These are phyloP conservation scores for Hondaea fermentalgiana DNA, from an alignment of 108 stramenopile genomes.

Conservation along the genomic window DNA sequence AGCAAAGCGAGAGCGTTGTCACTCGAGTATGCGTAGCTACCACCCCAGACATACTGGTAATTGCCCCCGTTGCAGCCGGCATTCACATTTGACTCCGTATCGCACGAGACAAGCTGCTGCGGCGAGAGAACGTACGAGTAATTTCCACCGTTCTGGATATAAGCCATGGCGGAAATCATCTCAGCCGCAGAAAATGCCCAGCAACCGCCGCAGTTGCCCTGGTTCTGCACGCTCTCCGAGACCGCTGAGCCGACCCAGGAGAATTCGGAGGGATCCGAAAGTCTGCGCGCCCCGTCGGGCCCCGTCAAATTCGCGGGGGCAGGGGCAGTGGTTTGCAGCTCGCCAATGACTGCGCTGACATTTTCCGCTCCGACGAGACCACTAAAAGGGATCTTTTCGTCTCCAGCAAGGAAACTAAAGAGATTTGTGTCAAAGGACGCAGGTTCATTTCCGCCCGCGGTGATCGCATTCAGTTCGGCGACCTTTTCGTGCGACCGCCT, in stretches of 20 bases:
- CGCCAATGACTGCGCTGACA: no score
- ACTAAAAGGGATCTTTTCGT: no score
- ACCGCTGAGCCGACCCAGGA: slow-evolving; percentile 1
- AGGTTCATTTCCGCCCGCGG: no score
- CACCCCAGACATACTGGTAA: not conserved
- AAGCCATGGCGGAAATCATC: not conserved
- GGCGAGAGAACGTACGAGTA: not conserved
- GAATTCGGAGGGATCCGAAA: not conserved
- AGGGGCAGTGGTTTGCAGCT: no score
- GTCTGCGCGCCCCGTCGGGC: no score
- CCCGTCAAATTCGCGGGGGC: no score
- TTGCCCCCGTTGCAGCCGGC: slow-evolving; percentile 7
- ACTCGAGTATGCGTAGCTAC: not conserved
- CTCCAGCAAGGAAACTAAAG: no score
- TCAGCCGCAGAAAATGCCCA: slow-evolving; percentile 10
- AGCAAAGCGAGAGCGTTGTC: not conserved
- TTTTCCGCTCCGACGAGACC: no score
- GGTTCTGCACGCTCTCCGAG: not conserved
- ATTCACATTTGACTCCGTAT: not conserved
- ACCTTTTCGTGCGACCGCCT: no score
- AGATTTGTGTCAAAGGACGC: no score
- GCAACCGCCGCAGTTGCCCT: not conserved
- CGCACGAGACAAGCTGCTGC: not conserved
- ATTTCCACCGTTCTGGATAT: not conserved
- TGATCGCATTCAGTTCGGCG: no score